Base-by-base conservation (phyloP, 1,284 basidiomycete species). In the Earliella scabrosa region DNA sequence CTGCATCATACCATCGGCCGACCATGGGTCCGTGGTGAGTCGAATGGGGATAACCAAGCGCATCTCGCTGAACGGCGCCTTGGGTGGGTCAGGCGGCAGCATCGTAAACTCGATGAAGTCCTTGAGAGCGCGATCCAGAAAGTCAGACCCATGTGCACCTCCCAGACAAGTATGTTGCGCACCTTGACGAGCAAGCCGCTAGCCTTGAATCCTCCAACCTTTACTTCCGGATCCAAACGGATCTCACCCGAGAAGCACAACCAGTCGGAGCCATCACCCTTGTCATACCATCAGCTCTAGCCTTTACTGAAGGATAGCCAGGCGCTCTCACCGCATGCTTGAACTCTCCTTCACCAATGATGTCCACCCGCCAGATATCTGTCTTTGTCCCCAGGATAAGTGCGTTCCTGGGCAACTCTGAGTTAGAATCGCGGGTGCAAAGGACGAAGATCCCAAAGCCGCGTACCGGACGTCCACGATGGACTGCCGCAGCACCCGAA, bases 301-400 rank as follows among this genome's bases (percentile, higher is more conserved):
- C 27, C 32, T 9, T 24, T 51, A 50, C 34, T 14, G 29, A 4
- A 4, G 11, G 32, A 9, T 38, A 45, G 31, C 29, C 21, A 23
- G 45, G 35, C 16, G 21, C 27, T 61, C 82, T 41, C 56, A 89
- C 87, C 55, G 76, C 74, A 62, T 80, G 82, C 60, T 68, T 77
- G 61, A 90, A 88, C 4, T 70, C 71, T 4, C 80, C 88, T 63
- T 86, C 82, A 18, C 88, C 88, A 40, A 90, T 83, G 50, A 71
- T 76, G 57, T 83, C 81, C 0, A 83, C 78, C 52, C 81, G 76
- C 87, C 88, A 90, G 40, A 90, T 90, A 61, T 89, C 83, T 1
- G 86, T 81, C 66, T 85, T 88, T 16, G 82, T 81, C 0, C 70
- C 70, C 50, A 68, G 48, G 9, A 70, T 47, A n/a, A 65, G 45